Conservation (phyloP, 2,329 filamentous ascomycete genomes). For the Colletotrichum nymphaeae region DNA sequence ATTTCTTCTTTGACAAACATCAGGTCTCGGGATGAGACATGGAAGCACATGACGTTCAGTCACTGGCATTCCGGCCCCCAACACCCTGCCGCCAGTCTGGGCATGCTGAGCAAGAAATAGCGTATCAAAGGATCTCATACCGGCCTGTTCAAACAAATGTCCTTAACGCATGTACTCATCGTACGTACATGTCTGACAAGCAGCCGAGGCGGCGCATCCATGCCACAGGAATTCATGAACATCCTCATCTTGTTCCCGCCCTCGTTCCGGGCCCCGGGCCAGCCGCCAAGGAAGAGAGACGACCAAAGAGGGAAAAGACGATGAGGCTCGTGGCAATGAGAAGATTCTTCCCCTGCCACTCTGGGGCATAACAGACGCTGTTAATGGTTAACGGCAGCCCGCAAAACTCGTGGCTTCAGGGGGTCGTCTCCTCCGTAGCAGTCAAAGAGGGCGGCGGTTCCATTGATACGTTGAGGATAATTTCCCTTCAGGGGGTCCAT, state of each 20-base stretch:
- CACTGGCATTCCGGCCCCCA: background rate
- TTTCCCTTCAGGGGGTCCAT: constrained; percentile 27
- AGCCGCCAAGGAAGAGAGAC: background rate
- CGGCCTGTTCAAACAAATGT: background rate
- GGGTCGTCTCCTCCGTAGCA: constrained; percentile 22
- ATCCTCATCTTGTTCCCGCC: constrained; percentile 17
- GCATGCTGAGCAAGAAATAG: constrained; percentile 2
- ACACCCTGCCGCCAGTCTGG: constrained; percentile 6
- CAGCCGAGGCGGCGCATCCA: constrained; percentile 1
- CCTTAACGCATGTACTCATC: constrained; percentile 4
- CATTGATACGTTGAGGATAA: constrained; percentile 17
- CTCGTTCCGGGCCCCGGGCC: constrained; percentile 9
- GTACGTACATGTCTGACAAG: constrained; percentile 16
- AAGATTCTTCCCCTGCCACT: background rate
- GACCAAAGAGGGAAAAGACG: background rate
- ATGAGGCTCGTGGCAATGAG: constrained; percentile 14
- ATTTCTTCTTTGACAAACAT: constrained; percentile 26
- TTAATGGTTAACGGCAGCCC: background rate
- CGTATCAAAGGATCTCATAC: background rate
- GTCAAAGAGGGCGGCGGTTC: constrained; percentile 21
- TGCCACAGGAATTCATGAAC: constrained; percentile 20
- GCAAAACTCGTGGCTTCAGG: constrained; percentile 1
- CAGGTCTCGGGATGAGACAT: constrained; percentile 27
- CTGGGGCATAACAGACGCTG: background rate
- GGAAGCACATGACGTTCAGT: constrained; percentile 21